These are phyloP conservation scores for Berkeleyomyces basicola DNA, from an alignment of 2,329 filamentous ascomycete genomes.

Conservation along the genomic window DNA sequence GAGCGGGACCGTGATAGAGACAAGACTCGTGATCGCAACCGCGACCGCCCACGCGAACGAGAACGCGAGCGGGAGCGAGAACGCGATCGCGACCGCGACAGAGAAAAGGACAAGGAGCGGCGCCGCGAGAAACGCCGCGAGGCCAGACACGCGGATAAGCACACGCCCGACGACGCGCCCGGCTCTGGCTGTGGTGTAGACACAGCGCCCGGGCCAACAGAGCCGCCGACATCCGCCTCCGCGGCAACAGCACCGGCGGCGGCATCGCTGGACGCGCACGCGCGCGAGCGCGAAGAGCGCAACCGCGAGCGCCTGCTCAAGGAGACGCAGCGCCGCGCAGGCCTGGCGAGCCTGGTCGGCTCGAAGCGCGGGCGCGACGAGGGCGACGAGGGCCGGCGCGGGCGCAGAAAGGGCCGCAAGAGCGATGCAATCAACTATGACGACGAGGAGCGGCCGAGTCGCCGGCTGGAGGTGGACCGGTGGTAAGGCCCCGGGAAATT, in stretches of 20 bases:
- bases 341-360: slow-evolving; percentile 30
- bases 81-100: slow-evolving; percentile 18
- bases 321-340: slow-evolving; percentile 49
- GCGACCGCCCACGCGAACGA: slow-evolving; percentile 15
- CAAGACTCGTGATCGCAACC: slow-evolving; percentile 15
- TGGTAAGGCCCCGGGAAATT: not conserved
- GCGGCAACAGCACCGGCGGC: slow-evolving; percentile 22
- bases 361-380: slow-evolving; percentile 36
- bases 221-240: slow-evolving; percentile 18
- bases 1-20: slow-evolving; percentile 21
- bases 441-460: slow-evolving; percentile 43
- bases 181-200: not conserved
- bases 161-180: slow-evolving; percentile 15
- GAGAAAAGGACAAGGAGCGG: slow-evolving; percentile 20
- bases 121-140: slow-evolving; percentile 22
- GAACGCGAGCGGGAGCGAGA: slow-evolving; percentile 20
- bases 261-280: slow-evolving; percentile 38
- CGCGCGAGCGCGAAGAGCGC: slow-evolving; percentile 49
- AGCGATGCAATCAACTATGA: slow-evolving; percentile 34
- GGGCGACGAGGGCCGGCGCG: slow-evolving; percentile 20
- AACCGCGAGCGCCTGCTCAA: slow-evolving; percentile 50
- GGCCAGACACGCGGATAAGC: slow-evolving; percentile 24
- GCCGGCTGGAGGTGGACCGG: slow-evolving; percentile 27
- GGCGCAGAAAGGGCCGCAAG: slow-evolving; percentile 6
- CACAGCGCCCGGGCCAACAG: slow-evolving; percentile 5